Percentiles rank a stretch among this genome's conserved stretches.
These are phyloP conservation scores for Komagataella ulmi DNA, from an alignment of 805 yeast genomes.

Conservation along the genomic window DNA sequence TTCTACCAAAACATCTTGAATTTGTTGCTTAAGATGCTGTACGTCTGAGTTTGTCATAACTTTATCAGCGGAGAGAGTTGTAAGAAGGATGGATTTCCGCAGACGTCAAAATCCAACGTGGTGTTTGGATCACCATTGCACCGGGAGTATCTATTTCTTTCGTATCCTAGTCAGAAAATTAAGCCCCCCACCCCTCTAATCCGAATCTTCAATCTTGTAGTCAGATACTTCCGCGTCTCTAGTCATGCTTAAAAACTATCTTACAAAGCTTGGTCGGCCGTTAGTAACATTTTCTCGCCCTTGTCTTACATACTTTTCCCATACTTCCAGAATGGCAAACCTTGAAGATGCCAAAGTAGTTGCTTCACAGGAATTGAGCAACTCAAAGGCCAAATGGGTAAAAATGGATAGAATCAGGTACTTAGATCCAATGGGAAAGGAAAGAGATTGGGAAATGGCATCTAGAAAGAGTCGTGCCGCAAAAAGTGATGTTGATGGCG, in stretches of 20 bases:
- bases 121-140: neutral
- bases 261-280: neutral
- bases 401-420: slow-evolving; percentile 55
- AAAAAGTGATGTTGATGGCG: slow-evolving; percentile 67
- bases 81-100: neutral
- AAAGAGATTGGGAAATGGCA: slow-evolving; percentile 86
- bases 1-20: slow-evolving; percentile 56
- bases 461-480: slow-evolving; percentile 60
- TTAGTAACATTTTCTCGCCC: neutral
- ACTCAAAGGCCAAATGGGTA: slow-evolving; percentile 45
- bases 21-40: slow-evolving; percentile 35
- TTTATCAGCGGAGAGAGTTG: neutral
- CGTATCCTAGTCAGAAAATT: too few species aligned
- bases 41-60: slow-evolving; percentile 6
- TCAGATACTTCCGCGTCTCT: neutral
- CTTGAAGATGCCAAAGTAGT: slow-evolving; percentile 16
- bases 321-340: neutral
- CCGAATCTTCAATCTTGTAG: neutral
- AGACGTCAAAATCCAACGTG: neutral
- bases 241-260: neutral
- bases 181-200: neutral
- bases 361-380: slow-evolving; percentile 14
- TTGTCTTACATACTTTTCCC: neutral
- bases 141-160: too few species aligned
- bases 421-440: slow-evolving; percentile 56